Evolutionary conservation across 495 filamentous ascomycete species (phyloP).

Genomic region (Recurvomyces mirabilis): DNA sequence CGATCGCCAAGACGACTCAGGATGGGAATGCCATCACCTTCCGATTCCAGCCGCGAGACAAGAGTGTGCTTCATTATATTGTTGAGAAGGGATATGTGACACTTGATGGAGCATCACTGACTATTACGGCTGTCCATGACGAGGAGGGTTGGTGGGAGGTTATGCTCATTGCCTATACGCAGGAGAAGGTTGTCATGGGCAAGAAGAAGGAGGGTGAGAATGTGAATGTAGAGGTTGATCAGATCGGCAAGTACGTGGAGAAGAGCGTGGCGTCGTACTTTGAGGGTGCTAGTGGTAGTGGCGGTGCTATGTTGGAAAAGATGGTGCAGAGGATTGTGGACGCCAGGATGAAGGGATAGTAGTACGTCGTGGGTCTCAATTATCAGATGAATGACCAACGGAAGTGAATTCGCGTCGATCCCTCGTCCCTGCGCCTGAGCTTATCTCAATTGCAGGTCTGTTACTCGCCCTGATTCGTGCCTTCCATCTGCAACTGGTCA

Average conservation of each 20-base stretch:
- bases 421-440: no score
- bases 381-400: not conserved
- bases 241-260: constrained; percentile 98
- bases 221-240: constrained; percentile 96
- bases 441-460: no score
- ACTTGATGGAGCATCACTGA: constrained; percentile 93
- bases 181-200: constrained; percentile 80
- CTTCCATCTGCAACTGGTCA: not conserved
- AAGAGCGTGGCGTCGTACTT: constrained; percentile 75
- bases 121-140: constrained; percentile 62
- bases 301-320: constrained; percentile 63
- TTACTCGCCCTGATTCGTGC: no score
- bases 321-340: constrained; percentile 73
- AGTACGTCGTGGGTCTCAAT: no score
- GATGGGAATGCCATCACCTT: constrained; percentile 86
- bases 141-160: constrained; percentile 85
- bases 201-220: constrained; percentile 69
- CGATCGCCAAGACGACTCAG: constrained; percentile 51
- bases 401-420: no score
- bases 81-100: constrained; percentile 96
- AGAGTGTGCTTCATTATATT: constrained; percentile 62
- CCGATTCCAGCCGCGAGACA: constrained; percentile 61
- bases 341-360: constrained; percentile 43
- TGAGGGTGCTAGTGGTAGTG: constrained; percentile 39
- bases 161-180: constrained; percentile 98